phyloP scores from a whole-genome alignment of 768 basidiomycete species.

The Sarcodon aspratus region DNA sequence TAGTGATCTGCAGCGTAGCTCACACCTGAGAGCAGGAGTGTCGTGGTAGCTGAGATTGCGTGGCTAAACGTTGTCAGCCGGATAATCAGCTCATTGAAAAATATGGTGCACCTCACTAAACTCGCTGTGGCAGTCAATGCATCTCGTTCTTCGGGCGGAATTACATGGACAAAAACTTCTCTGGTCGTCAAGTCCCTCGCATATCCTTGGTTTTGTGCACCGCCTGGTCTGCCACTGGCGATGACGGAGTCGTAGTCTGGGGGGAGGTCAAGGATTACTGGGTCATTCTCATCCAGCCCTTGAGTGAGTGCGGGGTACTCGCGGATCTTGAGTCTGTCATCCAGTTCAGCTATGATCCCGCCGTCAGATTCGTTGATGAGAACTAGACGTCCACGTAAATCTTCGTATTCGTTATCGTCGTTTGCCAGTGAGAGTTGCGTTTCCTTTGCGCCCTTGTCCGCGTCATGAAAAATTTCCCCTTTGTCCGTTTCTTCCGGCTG shows the following conservation, averaged over 20 bases:
- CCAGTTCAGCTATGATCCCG: slow-evolving; percentile 60
- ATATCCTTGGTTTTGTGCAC: slow-evolving; percentile 8
- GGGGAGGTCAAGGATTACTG: slow-evolving; percentile 65
- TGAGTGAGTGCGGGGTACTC: slow-evolving; percentile 43
- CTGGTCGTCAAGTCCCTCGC: slow-evolving; percentile 14
- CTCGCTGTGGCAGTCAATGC: slow-evolving; percentile 53
- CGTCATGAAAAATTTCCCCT: not conserved
- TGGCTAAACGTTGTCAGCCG: slow-evolving; percentile 27
- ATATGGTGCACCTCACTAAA: slow-evolving; percentile 40
- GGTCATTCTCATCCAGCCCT: slow-evolving; percentile 36
- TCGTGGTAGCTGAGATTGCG: slow-evolving; percentile 57
- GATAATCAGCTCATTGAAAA: not conserved
- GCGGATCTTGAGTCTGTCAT: slow-evolving; percentile 38
- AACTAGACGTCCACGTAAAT: slow-evolving; percentile 43
- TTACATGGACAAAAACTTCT: slow-evolving; percentile 45
- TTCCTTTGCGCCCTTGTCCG: slow-evolving; percentile 2
- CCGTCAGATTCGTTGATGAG: slow-evolving; percentile 65
- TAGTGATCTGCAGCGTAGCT: slow-evolving; percentile 51
- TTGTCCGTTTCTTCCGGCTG: slow-evolving; percentile 11
- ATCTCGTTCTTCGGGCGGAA: slow-evolving; percentile 59
- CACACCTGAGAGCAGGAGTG: slow-evolving; percentile 49
- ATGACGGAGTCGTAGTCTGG: slow-evolving; percentile 27
- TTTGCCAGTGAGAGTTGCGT: slow-evolving; percentile 2
- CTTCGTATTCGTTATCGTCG: slow-evolving; percentile 2
- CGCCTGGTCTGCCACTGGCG: slow-evolving; percentile 4